These are phyloP conservation scores for Trichophyton schoenleinii DNA, from an alignment of 2,329 filamentous ascomycete species.

Conservation along the genomic window DNA sequence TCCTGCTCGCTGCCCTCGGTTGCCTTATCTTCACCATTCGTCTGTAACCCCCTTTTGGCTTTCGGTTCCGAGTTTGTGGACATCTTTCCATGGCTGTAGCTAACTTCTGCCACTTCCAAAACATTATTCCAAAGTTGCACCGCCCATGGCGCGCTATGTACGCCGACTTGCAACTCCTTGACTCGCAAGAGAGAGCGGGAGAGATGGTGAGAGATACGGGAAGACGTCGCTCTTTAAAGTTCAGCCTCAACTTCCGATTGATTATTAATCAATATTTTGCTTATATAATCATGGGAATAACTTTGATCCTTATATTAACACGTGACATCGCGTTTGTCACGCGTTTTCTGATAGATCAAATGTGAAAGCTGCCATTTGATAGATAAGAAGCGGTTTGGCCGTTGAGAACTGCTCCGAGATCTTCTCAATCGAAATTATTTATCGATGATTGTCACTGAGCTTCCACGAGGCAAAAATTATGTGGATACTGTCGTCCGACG, in stretches of 20 bases:
- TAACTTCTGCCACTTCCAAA: not conserved
- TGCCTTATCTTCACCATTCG: not conserved
- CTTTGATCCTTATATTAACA: not conserved
- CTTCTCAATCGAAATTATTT: not conserved
- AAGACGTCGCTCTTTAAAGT: not conserved
- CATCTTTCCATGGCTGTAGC: slow-evolving; percentile 4
- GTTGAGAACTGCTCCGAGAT: not conserved
- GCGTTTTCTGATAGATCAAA: not conserved
- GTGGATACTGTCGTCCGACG: slow-evolving; percentile 51
- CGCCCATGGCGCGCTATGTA: not conserved
- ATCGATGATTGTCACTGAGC: not conserved
- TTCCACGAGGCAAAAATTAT: slow-evolving; percentile 28
- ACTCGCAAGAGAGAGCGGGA: too few relatives aligned
- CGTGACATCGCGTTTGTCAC: slow-evolving; percentile 5
- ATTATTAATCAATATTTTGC: not conserved
- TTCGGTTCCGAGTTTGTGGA: not conserved
- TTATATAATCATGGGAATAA: not conserved
- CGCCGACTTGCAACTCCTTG: too few relatives aligned
- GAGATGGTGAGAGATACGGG: too few relatives aligned
- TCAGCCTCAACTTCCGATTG: not conserved
- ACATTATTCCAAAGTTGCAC: not conserved
- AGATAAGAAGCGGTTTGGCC: not conserved
- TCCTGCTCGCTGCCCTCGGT: slow-evolving; percentile 30
- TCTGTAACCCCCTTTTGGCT: not conserved
- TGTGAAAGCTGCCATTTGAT: not conserved